Conservation (phyloP, 352 stramenopile genomes). For the Pythium vanterpoolii region DNA sequence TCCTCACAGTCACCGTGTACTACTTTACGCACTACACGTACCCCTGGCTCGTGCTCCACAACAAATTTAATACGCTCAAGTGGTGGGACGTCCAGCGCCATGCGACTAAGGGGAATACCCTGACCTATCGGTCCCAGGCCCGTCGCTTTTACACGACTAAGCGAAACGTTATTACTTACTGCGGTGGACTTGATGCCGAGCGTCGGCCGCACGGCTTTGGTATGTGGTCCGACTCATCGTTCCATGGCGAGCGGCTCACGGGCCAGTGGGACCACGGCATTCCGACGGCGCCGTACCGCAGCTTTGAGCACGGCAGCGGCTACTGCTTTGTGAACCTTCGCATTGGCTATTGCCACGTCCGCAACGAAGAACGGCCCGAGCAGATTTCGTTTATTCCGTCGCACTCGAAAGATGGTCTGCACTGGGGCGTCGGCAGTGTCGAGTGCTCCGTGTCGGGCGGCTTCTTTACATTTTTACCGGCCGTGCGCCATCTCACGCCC, state of each 20-base stretch:
- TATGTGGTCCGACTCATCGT: conserved; percentile 59
- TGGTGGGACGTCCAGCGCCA: conserved; percentile 40
- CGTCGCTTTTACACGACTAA: conserved; percentile 27
- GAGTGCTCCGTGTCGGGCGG: conserved; percentile 72
- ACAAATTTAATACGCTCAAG: conserved; percentile 26
- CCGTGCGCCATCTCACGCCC: conserved; percentile 48
- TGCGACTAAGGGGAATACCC: conserved; percentile 11
- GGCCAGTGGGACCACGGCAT: conserved; percentile 56
- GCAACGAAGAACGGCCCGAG: conserved; percentile 26
- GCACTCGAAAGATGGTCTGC: conserved; percentile 33
- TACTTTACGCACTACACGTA: conserved; percentile 49
- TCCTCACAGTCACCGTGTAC: conserved; percentile 42
- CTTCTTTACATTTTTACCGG: conserved; percentile 69
- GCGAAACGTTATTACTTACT: conserved; percentile 42
- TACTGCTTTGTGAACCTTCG: conserved; percentile 56
- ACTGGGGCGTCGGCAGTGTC: conserved; percentile 77
- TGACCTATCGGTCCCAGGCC: conserved; percentile 27
- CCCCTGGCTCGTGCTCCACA: conserved; percentile 38
- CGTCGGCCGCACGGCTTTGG: conserved; percentile 52
- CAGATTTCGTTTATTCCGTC: conserved; percentile 52
- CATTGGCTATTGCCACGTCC: conserved; percentile 48
- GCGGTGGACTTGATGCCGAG: conserved; percentile 39
- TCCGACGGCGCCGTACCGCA: conserved; percentile 56
- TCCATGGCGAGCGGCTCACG: conserved; percentile 54
- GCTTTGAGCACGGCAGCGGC: conserved; percentile 52